Conservation (phyloP, 768 basidiomycete species). For the Aureoboletus auriporus region DNA sequence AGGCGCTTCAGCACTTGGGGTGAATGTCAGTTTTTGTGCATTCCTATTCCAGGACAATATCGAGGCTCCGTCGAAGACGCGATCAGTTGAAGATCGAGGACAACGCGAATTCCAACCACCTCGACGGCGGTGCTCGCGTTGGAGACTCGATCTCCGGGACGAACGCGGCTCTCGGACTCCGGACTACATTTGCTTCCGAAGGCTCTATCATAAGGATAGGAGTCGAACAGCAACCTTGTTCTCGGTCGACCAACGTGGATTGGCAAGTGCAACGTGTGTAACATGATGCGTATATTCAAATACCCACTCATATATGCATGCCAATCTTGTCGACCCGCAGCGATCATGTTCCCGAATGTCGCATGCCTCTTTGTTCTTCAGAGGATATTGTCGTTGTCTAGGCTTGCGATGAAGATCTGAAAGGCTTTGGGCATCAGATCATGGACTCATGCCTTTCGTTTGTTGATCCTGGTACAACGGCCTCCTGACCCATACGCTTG, state of each 20-base stretch:
- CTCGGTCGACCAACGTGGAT: conserved; percentile 15
- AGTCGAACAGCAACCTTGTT: conserved; percentile 4
- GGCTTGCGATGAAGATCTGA: conserved; percentile 15
- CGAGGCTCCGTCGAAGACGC: conserved; percentile 21
- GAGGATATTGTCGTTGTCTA: conserved; percentile 3
- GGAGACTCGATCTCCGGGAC: conserved; percentile 3
- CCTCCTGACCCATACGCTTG: conserved; percentile 7
- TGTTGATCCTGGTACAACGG: conserved; percentile 8
- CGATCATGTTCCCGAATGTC: background rate
- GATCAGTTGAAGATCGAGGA: conserved; percentile 7
- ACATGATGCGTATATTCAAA: conserved; percentile 6
- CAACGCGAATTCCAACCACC: conserved; percentile 12
- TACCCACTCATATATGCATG: conserved; percentile 1
- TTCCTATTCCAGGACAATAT: conserved; percentile 11
- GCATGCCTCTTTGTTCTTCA: background rate
- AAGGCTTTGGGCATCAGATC: conserved; percentile 5
- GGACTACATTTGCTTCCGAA: conserved; percentile 12
- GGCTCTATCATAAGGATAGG: conserved; percentile 11
- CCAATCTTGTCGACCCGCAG: conserved; percentile 3
- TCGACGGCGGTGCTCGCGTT: conserved; percentile 1
- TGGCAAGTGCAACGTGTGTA: conserved; percentile 18
- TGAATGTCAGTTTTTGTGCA: conserved; percentile 5
- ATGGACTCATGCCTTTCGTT: background rate
- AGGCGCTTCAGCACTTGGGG: background rate
- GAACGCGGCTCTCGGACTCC: conserved; percentile 18